Evolutionary conservation across 352 stramenopile genomes (phyloP).

Genomic region (Ophiocytium majus): DNA sequence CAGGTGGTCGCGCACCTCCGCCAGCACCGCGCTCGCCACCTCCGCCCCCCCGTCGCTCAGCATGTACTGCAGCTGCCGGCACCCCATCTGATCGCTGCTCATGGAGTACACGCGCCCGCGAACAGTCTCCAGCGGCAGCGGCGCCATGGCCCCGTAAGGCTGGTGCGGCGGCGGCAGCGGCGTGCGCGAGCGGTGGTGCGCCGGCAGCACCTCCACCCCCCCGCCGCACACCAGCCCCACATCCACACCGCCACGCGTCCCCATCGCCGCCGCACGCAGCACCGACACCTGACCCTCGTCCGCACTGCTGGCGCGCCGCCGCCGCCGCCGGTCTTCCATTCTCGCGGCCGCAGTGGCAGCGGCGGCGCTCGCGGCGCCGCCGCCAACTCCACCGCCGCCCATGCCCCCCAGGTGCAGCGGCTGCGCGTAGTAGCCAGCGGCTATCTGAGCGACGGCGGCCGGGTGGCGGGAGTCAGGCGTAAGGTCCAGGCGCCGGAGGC

Average conservation of each 20-base stretch:
- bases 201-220: neutral
- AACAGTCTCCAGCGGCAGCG: neutral
- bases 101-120: conserved; percentile 41
- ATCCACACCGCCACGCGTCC: too few species aligned
- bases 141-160: neutral
- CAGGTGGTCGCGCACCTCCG: conserved; percentile 91
- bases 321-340: neutral
- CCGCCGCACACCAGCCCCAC: too few species aligned
- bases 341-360: neutral
- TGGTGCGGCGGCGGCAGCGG: neutral
- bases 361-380: too few species aligned
- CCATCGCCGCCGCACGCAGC: too few species aligned
- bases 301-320: neutral
- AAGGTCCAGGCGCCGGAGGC: too few species aligned
- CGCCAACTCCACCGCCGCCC: too few species aligned
- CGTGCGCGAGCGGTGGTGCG: neutral
- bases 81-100: conserved; percentile 48
- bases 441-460: too few species aligned
- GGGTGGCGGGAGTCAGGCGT: too few species aligned
- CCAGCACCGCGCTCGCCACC: conserved; percentile 87
- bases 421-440: neutral
- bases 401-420: neutral
- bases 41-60: conserved; percentile 85
- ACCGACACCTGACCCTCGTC: too few species aligned
- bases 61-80: conserved; percentile 79